Evolutionary conservation across 257 asterid species (phyloP).

Genomic region (Capsicum rhomboideum): DNA sequence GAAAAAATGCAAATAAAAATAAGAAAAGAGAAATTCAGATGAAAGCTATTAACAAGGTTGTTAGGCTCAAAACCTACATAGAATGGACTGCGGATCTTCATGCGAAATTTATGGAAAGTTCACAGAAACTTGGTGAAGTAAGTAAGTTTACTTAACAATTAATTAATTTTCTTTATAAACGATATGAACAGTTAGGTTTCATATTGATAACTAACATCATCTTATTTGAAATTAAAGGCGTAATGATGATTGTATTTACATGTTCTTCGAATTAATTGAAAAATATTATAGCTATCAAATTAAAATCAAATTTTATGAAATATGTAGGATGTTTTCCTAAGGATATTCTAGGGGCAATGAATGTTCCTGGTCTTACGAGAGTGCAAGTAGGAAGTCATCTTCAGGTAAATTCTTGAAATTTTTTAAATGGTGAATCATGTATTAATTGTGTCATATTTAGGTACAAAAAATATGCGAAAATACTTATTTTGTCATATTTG

Average conservation of each 20-base stretch:
- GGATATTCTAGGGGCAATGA: constrained; percentile 17
- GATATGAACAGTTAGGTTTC: not conserved
- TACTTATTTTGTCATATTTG: not conserved
- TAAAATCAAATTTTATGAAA: not conserved
- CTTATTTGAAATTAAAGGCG: too few relatives aligned
- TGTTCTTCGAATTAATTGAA: not conserved
- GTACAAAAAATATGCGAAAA: not conserved
- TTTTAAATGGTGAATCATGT: not conserved
- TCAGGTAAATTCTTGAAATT: constrained; percentile 1
- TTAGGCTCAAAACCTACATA: not conserved
- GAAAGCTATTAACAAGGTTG: not conserved
- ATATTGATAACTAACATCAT: not conserved
- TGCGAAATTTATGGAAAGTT: constrained; percentile 8
- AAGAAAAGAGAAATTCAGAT: not conserved
- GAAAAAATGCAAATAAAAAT: not conserved
- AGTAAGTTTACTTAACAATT: constrained; percentile 1
- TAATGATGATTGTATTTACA: too few relatives aligned
- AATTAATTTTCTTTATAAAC: not conserved
- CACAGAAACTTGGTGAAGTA: constrained; percentile 23
- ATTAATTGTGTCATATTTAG: not conserved
- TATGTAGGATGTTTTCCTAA: constrained; percentile 20
- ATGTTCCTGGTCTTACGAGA: constrained; percentile 25
- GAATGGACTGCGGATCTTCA: constrained; percentile 23
- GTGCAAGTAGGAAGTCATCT: constrained; percentile 32
- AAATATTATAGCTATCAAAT: not conserved